These are phyloP conservation scores for Trichoderma lentiforme DNA, from an alignment of 2,329 filamentous ascomycete genomes.

Conservation along the genomic window DNA sequence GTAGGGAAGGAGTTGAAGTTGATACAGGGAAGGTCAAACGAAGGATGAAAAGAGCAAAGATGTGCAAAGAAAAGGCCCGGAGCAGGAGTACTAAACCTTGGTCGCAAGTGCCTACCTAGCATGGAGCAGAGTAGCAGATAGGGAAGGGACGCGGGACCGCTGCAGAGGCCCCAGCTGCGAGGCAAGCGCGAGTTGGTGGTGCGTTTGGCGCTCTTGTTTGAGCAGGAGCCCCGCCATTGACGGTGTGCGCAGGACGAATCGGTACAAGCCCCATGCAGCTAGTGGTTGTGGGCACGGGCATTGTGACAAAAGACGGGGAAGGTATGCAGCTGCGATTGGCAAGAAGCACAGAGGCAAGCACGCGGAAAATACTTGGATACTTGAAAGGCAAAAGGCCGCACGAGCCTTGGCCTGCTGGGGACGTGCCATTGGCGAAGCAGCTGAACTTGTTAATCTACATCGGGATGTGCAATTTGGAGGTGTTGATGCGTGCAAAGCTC, in stretches of 20 bases:
- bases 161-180: neutral
- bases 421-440: neutral
- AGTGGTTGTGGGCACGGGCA: constrained; percentile 3
- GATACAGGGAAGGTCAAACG: constrained; percentile 4
- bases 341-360: neutral
- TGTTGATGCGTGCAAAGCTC: neutral
- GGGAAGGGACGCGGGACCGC: constrained; percentile 1
- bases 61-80: constrained; percentile 16
- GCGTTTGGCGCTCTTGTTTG: neutral
- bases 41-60: constrained; percentile 23
- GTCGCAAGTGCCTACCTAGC: neutral
- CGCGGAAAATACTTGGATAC: neutral
- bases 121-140: neutral
- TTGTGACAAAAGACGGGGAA: constrained; percentile 6
- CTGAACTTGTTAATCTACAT: neutral
- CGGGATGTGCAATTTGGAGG: neutral
- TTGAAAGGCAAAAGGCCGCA: neutral
- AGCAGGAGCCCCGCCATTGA: constrained; percentile 8
- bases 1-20: neutral
- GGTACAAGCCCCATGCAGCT: constrained; percentile 1
- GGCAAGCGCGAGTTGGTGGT: constrained; percentile 13
- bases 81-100: neutral
- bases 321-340: constrained; percentile 3
- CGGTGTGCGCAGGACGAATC: neutral
- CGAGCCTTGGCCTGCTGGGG: neutral